Base-by-base conservation (phyloP, 129 eudicot genomes). In the Flaveria robusta region DNA sequence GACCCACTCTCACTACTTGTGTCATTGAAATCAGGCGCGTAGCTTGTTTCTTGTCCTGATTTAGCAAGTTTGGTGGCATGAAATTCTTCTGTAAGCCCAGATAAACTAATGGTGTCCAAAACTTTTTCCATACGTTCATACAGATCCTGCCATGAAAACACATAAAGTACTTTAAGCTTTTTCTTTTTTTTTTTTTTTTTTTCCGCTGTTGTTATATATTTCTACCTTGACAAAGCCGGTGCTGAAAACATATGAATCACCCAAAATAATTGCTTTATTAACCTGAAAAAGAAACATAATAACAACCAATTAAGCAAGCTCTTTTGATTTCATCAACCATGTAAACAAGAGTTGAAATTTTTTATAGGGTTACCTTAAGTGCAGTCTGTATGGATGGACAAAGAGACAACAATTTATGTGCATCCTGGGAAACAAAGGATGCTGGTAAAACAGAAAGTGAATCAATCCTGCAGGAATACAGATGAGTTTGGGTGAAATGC, bases 391-490 rank as follows among this genome's bases (percentile, higher is more conserved):
- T 85, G 39, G 99, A 84, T 72, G 96, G 91, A 65, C 97, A 91
- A 74, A 89, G 80, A 66, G 93, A 89, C 71, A 95, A 75, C 62
- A 95, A 56, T 90, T 91, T 95, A 41, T 82, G 63, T 76, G 99
- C 99, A 82, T 95, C 99, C 85, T 95, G 88, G 34, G 96, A 75
- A 66, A 41, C 75, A 89, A 91, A 91, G 59, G 91, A 85, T 71
- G 96, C 22, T 66, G 96, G 99, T 70, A 95, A 81, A 74, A 95
- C 97, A 27, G 97, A 84, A 76, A 91, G 96, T 45, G 97, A 83
- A 86, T 91, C 96, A 62, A 88, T 84, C 93, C 97, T 91, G 91
- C 66, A 82, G 65, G 66, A 75, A 68, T 42, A 80, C 49, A 29
- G 23, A 71, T 63, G 26, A 59, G 24, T 23, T 51, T 22, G 45